phyloP scores from a whole-genome alignment of 768 basidiomycete species.

The Pisolithus microcarpus region DNA sequence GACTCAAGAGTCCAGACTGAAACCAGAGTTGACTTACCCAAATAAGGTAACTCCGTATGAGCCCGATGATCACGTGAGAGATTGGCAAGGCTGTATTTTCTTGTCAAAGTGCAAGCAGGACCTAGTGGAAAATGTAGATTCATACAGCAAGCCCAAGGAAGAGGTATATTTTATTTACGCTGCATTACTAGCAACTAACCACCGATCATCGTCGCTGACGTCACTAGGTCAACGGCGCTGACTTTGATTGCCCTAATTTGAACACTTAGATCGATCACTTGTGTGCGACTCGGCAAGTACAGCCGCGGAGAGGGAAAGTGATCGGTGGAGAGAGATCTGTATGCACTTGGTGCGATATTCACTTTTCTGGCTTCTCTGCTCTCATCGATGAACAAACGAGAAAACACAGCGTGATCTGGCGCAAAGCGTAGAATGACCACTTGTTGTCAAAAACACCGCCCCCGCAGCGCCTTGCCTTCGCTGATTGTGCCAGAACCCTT shows the following conservation, averaged over 20 bases:
- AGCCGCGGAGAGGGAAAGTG: slow-evolving; percentile 65
- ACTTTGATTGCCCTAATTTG: slow-evolving; percentile 89
- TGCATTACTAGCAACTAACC: no score
- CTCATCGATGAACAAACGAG: not conserved
- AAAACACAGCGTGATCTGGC: slow-evolving; percentile 57
- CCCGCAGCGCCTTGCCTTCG: slow-evolving; percentile 27
- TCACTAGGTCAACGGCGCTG: slow-evolving; percentile 17
- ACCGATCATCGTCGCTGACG: not conserved
- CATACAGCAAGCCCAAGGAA: no score
- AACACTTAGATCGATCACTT: slow-evolving; percentile 77
- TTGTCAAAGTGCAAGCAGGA: no score
- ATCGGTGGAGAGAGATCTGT: slow-evolving; percentile 54
- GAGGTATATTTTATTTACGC: no score
- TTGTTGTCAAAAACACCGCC: slow-evolving; percentile 50
- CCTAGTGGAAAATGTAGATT: no score
- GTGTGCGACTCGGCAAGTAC: slow-evolving; percentile 37
- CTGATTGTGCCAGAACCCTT: no score
- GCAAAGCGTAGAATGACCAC: slow-evolving; percentile 55
- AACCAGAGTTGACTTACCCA: no score
- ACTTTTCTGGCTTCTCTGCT: not conserved
- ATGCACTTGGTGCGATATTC: slow-evolving; percentile 53
- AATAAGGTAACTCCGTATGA: no score
- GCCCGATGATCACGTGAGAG: no score
- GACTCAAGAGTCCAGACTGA: no score
- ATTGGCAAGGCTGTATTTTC: no score